These are phyloP conservation scores for Arabidopsis arenosa DNA, from an alignment of 345 rosid genomes.

Conservation along the genomic window DNA sequence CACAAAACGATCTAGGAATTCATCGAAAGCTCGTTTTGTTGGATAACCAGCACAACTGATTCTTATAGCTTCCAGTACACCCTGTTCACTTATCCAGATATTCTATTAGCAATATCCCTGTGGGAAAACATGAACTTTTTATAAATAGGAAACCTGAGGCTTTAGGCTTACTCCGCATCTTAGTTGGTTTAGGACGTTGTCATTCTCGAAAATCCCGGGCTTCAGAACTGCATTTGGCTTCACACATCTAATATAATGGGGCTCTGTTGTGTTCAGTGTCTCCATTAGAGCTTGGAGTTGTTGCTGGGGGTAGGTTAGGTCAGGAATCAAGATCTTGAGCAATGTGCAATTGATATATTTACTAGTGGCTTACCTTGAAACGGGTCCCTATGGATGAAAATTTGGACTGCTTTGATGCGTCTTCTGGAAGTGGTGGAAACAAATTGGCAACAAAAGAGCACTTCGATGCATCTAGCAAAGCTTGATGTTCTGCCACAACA, in stretches of 20 bases:
- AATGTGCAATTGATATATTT: conserved; percentile 21
- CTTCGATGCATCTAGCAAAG: conserved; percentile 61
- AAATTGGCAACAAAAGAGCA: conserved; percentile 72
- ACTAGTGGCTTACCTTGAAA: conserved; percentile 58
- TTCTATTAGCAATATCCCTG: conserved; percentile 11
- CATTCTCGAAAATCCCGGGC: conserved; percentile 64
- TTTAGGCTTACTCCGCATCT: conserved; percentile 63
- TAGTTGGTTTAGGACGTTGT: conserved; percentile 61
- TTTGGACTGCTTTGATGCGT: conserved; percentile 75
- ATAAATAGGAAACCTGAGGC: conserved; percentile 20
- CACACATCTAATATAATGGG: conserved; percentile 72
- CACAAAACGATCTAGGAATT: conserved; percentile 81
- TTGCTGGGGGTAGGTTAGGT: conserved; percentile 54
- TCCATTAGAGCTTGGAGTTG: conserved; percentile 72
- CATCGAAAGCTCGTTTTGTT: conserved; percentile 76
- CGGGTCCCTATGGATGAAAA: conserved; percentile 82
- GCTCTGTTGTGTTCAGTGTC: conserved; percentile 67
- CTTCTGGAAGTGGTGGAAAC: conserved; percentile 75
- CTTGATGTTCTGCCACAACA: conserved; percentile 85
- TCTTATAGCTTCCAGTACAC: conserved; percentile 87
- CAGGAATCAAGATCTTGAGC: conserved; percentile 32
- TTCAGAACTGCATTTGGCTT: conserved; percentile 67
- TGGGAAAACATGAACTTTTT: conserved; percentile 20
- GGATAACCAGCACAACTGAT: conserved; percentile 92
- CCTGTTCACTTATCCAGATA: conserved; percentile 53